phyloP scores from a whole-genome alignment of 306 rosid genomes.

The Crotalaria pallida region DNA sequence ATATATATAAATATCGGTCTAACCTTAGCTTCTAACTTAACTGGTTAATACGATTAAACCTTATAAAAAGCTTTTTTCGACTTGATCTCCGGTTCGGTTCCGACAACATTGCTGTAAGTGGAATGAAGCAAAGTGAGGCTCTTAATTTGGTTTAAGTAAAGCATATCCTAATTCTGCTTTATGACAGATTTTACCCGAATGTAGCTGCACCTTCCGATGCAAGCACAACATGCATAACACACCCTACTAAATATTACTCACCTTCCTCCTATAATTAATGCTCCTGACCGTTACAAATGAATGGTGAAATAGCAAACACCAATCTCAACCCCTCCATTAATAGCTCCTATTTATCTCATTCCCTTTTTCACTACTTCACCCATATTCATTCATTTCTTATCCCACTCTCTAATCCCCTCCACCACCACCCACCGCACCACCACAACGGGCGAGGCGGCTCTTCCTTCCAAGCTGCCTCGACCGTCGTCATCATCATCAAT shows the following conservation, averaged over 20 bases:
- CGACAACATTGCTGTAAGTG: background rate
- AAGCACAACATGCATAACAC: background rate
- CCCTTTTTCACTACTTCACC: background rate
- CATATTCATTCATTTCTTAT: background rate
- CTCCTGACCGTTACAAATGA: constrained; percentile 34
- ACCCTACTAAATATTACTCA: background rate
- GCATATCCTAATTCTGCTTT: too few species aligned
- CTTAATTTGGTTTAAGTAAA: background rate
- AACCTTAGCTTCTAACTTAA: too few species aligned
- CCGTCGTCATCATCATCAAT: background rate
- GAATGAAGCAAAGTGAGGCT: background rate
- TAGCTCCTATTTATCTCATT: background rate
- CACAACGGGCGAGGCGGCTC: constrained; percentile 28
- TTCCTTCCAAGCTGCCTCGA: constrained; percentile 26
- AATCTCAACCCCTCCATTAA: background rate
- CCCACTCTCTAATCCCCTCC: background rate
- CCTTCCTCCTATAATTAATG: constrained; percentile 17
- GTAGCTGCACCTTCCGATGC: background rate
- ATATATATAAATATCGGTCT: too few species aligned
- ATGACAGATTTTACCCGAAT: background rate
- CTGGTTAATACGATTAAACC: too few species aligned
- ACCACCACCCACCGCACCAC: background rate
- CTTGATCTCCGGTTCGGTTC: too few species aligned
- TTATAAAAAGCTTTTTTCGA: too few species aligned
- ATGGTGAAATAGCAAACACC: constrained; percentile 22